Percentiles rank a stretch among this genome's conserved stretches.
Conservation (phyloP, 208 protist genomes). For the Tritrichomonas musculus region DNA sequence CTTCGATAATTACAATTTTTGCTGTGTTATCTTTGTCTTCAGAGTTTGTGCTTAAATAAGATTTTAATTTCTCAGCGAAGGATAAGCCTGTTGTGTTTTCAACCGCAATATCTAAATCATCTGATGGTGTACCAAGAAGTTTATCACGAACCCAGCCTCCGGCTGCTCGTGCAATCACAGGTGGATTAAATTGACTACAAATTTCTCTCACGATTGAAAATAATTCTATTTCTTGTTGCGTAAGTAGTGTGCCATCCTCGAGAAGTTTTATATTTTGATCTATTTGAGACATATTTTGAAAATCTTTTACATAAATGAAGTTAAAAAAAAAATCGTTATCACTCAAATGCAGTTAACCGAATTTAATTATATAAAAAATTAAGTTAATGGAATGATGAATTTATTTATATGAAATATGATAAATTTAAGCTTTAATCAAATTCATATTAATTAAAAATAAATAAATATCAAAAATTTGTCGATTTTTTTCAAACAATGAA, state of each 20-base stretch:
- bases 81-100: slow-evolving; percentile 53
- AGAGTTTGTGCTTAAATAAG: background rate
- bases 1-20: slow-evolving; percentile 22
- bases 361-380: too few species aligned
- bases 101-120: slow-evolving; percentile 96
- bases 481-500: too few species aligned
- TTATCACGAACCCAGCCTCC: slow-evolving; percentile 95
- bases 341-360: too few species aligned
- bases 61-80: background rate
- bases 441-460: too few species aligned
- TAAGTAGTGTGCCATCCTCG: background rate
- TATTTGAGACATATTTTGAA: too few species aligned
- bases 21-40: too few species aligned
- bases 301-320: too few species aligned
- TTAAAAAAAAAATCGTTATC: too few species aligned
- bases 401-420: too few species aligned
- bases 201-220: background rate
- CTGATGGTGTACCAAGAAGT: slow-evolving; percentile 63
- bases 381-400: too few species aligned
- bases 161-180: slow-evolving; percentile 52
- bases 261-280: background rate
- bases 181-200: background rate
- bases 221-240: background rate
- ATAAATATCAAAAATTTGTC: too few species aligned
- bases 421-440: too few species aligned